Percentiles rank a stretch among this genome's conserved stretches.
Conservation (phyloP, 192 early-diverging fungal species). For the Mortierella hygrophila region DNA sequence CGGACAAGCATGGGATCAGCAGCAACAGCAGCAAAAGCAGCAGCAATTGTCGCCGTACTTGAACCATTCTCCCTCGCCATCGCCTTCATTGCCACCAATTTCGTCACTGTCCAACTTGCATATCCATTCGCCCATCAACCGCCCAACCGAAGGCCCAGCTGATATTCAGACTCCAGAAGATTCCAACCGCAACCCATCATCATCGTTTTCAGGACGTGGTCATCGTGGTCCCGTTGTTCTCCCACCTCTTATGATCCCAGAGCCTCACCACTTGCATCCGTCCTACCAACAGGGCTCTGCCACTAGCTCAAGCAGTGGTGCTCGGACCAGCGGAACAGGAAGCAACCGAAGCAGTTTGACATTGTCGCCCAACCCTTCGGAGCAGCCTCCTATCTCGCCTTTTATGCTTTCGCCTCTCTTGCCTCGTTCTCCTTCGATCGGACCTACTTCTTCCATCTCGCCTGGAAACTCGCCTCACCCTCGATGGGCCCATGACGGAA, state of each 20-base stretch:
- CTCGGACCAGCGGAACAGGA: background rate
- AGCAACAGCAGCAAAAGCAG: conserved; percentile 17
- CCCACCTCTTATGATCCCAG: conserved; percentile 46
- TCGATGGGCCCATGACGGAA: conserved; percentile 29
- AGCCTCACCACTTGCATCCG: conserved; percentile 48
- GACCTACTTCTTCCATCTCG: conserved; percentile 25
- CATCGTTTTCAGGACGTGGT: conserved; percentile 16
- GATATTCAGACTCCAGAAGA: background rate
- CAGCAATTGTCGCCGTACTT: conserved; percentile 14
- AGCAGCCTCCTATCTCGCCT: conserved; percentile 38
- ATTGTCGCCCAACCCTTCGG: conserved; percentile 30
- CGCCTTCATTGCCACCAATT: conserved; percentile 49
- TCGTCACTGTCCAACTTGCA: conserved; percentile 42
- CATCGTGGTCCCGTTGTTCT: conserved; percentile 25
- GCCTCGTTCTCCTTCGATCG: conserved; percentile 43
- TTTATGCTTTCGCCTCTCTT: conserved; percentile 46
- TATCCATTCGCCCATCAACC: conserved; percentile 31
- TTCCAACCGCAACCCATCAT: background rate
- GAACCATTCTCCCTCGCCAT: conserved; percentile 19
- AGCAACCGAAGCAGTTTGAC: conserved; percentile 50
- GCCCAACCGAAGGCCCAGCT: background rate
- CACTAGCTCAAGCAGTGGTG: background rate
- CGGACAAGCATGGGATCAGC: background rate
- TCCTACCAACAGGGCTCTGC: conserved; percentile 25
- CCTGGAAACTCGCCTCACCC: conserved; percentile 42